Evolutionary conservation across 345 rosid genomes (phyloP).

Genomic region (Rhodamnia argentea): DNA sequence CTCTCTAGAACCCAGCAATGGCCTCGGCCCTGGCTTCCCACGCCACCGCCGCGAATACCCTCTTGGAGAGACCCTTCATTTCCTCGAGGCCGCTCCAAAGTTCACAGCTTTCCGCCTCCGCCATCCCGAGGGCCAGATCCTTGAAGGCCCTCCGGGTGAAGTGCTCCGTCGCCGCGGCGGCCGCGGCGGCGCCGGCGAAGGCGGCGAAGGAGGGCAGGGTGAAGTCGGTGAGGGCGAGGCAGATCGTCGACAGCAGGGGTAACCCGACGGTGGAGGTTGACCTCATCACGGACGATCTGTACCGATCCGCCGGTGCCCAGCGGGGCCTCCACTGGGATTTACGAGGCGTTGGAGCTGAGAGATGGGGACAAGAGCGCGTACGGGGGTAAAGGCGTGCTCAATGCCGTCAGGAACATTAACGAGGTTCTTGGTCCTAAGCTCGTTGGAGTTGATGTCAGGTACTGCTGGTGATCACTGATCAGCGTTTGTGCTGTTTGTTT

Average conservation of each 20-base stretch:
- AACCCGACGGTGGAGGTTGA: constrained; percentile 99
- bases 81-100: constrained; percentile 17
- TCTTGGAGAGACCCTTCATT: constrained; percentile 9
- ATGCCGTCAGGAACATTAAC: constrained; percentile 67
- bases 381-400: constrained; percentile 91
- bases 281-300: constrained; percentile 64
- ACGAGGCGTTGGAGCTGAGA: constrained; percentile 91
- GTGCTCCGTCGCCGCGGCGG: constrained; percentile 37
- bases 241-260: constrained; percentile 97
- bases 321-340: constrained; percentile 98
- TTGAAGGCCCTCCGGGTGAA: constrained; percentile 8
- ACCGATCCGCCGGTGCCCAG: constrained; percentile 96
- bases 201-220: constrained; percentile 37
- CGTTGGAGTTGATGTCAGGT: constrained; percentile 89
- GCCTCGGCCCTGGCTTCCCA: constrained; percentile 28
- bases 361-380: constrained; percentile 78
- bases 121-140: not conserved
- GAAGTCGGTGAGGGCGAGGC: constrained; percentile 81
- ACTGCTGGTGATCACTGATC: not conserved
- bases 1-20: constrained; percentile 22
- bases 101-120: constrained; percentile 5
- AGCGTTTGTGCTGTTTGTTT: not conserved
- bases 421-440: constrained; percentile 80
- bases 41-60: not conserved
- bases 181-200: constrained; percentile 10